Conservation (phyloP, 352 stramenopile species). For the Phytophthora megakarya region DNA sequence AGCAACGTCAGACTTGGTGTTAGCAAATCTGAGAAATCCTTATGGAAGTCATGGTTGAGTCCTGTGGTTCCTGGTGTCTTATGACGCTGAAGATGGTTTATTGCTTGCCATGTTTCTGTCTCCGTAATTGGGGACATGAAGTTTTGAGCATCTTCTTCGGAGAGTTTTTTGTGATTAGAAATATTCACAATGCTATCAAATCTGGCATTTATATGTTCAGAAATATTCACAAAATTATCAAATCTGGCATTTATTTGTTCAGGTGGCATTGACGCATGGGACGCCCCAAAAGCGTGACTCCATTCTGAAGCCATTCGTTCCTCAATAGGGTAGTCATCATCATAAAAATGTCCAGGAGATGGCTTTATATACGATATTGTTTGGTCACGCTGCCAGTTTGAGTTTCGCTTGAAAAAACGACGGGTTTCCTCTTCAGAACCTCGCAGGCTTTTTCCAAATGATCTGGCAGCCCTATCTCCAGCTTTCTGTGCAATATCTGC, state of each 20-base stretch:
- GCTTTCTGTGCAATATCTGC: no score
- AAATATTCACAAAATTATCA: no score
- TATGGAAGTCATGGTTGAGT: conserved; percentile 1
- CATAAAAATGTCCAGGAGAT: not conserved
- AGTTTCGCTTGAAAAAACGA: not conserved
- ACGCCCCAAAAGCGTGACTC: not conserved
- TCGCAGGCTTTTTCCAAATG: not conserved
- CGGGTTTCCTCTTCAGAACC: not conserved
- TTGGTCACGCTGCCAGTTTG: not conserved
- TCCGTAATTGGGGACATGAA: not conserved
- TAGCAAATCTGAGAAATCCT: not conserved
- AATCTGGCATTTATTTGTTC: no score
- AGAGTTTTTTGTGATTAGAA: not conserved
- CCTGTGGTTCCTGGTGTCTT: not conserved
- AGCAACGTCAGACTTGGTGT: not conserved
- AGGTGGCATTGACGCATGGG: no score
- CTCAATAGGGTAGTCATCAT: not conserved
- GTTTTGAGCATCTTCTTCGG: not conserved
- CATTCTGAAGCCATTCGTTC: conserved; percentile 6
- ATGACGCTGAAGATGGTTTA: not conserved
- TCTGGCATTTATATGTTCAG: no score
- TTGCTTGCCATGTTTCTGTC: not conserved
- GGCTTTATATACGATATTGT: not conserved
- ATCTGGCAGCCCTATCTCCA: not conserved
- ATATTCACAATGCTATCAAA: not conserved